These are phyloP conservation scores for Codiaeum variegatum DNA, from an alignment of 441 rosid species.

Conservation along the genomic window DNA sequence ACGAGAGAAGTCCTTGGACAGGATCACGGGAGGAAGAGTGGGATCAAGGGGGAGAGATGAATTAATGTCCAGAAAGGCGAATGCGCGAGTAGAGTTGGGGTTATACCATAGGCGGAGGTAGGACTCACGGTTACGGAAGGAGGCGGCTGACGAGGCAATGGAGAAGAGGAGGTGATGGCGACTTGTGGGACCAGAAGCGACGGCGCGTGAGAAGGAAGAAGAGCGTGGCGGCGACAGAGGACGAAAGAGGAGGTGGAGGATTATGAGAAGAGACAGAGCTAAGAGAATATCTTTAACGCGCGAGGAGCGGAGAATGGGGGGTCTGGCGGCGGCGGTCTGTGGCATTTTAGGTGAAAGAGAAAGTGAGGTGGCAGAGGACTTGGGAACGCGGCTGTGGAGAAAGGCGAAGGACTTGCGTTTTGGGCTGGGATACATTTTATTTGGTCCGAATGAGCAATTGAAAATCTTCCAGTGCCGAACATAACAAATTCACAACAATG, in stretches of 20 bases:
- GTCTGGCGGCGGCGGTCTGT: background rate
- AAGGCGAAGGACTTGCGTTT: background rate
- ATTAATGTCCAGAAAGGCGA: conserved; percentile 62
- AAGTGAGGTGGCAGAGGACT: background rate
- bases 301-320: conserved; percentile 24
- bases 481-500: too few species aligned
- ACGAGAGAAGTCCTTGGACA: conserved; percentile 56
- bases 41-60: conserved; percentile 27
- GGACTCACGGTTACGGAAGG: conserved; percentile 54
- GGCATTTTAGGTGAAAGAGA: background rate
- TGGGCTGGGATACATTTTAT: background rate
- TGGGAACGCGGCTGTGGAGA: background rate
- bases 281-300: conserved; percentile 55
- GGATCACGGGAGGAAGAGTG: conserved; percentile 45
- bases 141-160: conserved; percentile 67
- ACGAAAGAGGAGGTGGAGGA: conserved; percentile 44
- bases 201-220: conserved; percentile 16
- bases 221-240: conserved; percentile 21
- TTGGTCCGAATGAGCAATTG: too few species aligned
- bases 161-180: conserved; percentile 69
- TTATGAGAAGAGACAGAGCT: conserved; percentile 32
- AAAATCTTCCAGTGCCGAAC: too few species aligned
- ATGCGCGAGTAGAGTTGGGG: conserved; percentile 57
- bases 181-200: conserved; percentile 29
- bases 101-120: conserved; percentile 76